Base-by-base conservation (phyloP, 2,329 filamentous ascomycete species). In the Pyricularia grisea region DNA sequence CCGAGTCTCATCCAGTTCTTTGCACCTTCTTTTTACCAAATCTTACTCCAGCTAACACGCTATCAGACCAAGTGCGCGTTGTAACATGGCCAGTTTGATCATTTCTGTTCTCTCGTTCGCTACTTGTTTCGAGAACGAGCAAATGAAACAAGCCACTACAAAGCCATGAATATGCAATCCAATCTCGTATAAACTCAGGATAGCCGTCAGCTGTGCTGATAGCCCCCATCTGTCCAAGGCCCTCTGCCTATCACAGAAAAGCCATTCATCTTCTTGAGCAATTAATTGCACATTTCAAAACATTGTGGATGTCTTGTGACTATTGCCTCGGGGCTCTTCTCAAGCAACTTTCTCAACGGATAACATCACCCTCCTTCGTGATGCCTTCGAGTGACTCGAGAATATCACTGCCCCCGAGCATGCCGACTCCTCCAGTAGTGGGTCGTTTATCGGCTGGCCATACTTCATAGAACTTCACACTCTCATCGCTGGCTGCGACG, bases 401-500 rank as follows among this genome's bases (percentile, higher is more conserved):
- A 72, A 97, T 96, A 77, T 91, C 89, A 79, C 93, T 96, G 4
- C 93, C 92, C 14, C 91, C 92, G 28, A 97, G 81, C 71, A 92
- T 81, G 2, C 91, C 88, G 61, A 81, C 82, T 17, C 83, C 82
- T 11, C 79, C 78, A 27, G 81, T 78, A 25, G 83, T 85, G 10
- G 81, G 80, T 74, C 86, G 89, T 73, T 81, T 83, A 60, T 84
- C 81, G 2, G 87, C 85, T n/a, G 86, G 85, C 95, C 94, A 98
- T 12, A 99, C 88, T 80, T 98, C 94, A 78, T 98, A 93, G 75
- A 98, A 98, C 76, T 95, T 95, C 78, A 98, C 91, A 73, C 88
- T 96, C 76, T 93, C 90, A 79, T 98, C 94, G 75, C 93, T 97
- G 63, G 92, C 91, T 20, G 94, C 94, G 68, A 99, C 91, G 23